A percentile compares a stretch with the other conserved stretches of the same genome.
phyloP scores from a whole-genome alignment of 306 rosid genomes.

The Dryas drummondii region DNA sequence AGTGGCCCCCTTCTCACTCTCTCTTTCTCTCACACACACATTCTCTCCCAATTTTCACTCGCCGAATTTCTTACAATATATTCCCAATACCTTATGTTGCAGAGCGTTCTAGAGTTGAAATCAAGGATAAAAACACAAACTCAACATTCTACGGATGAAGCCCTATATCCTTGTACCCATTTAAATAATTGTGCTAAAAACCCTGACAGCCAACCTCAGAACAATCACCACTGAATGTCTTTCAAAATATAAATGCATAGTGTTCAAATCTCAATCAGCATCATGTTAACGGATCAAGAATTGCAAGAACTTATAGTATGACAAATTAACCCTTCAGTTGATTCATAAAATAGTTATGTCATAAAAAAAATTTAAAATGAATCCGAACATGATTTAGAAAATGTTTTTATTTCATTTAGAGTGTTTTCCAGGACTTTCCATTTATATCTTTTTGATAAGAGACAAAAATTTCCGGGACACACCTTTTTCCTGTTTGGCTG shows the following conservation, averaged over 20 bases:
- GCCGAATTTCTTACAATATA: no score
- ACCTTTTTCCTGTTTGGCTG: no score
- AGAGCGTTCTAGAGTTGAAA: neutral
- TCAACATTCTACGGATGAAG: neutral
- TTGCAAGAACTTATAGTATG: neutral
- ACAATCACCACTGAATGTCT: neutral
- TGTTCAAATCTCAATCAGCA: neutral
- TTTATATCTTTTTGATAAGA: no score
- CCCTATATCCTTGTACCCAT: neutral
- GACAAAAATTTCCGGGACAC: no score
- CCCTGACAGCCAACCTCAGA: neutral
- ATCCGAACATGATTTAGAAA: no score
- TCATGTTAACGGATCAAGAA: neutral
- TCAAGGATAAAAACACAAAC: neutral
- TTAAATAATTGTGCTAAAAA: neutral
- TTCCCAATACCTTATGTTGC: no score
- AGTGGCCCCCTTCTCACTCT: no score
- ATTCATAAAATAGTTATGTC: neutral
- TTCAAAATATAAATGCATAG: neutral
- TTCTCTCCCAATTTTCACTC: no score
- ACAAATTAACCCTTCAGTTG: neutral
- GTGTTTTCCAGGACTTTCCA: no score
- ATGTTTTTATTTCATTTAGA: no score
- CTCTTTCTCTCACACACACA: no score
- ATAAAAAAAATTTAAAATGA: no score